phyloP scores from a whole-genome alignment of 768 basidiomycete genomes.

The Rhizopogon roseolus region DNA sequence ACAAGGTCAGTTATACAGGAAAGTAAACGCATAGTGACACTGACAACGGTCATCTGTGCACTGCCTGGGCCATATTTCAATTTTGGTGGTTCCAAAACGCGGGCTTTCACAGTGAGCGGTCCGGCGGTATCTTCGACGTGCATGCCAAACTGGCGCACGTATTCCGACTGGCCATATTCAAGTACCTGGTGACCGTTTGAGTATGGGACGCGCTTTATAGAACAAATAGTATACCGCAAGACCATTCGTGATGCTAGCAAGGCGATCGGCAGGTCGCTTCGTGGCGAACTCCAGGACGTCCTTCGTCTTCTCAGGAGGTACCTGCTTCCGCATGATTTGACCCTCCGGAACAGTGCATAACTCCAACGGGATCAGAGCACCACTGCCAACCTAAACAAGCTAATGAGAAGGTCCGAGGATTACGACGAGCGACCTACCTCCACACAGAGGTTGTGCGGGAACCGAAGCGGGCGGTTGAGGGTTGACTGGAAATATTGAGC shows the following conservation, averaged over 20 bases:
- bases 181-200: slow-evolving; percentile 37
- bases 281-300: slow-evolving; percentile 65
- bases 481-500: slow-evolving; percentile 56
- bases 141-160: slow-evolving; percentile 72
- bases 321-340: slow-evolving; percentile 68
- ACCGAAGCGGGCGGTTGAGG: slow-evolving; percentile 49
- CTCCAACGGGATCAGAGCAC: slow-evolving; percentile 66
- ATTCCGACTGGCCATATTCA: slow-evolving; percentile 70
- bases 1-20: slow-evolving; percentile 1
- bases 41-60: slow-evolving; percentile 52
- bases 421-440: slow-evolving; percentile 44
- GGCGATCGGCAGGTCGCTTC: slow-evolving; percentile 52
- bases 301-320: slow-evolving; percentile 63
- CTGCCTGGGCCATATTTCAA: slow-evolving; percentile 61
- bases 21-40: slow-evolving; percentile 14
- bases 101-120: slow-evolving; percentile 55
- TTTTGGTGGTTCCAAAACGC: slow-evolving; percentile 59
- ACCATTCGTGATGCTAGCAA: slow-evolving; percentile 50
- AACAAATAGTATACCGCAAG: slow-evolving; percentile 35
- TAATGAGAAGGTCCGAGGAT: slow-evolving; percentile 1
- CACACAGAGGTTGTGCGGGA: slow-evolving; percentile 61
- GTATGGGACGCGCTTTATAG: not conserved
- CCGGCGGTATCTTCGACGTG: slow-evolving; percentile 43
- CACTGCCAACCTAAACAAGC: slow-evolving; percentile 47
- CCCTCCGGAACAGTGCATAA: slow-evolving; percentile 57